phyloP scores from a whole-genome alignment of 257 asterid genomes.

The Apocynum venetum region DNA sequence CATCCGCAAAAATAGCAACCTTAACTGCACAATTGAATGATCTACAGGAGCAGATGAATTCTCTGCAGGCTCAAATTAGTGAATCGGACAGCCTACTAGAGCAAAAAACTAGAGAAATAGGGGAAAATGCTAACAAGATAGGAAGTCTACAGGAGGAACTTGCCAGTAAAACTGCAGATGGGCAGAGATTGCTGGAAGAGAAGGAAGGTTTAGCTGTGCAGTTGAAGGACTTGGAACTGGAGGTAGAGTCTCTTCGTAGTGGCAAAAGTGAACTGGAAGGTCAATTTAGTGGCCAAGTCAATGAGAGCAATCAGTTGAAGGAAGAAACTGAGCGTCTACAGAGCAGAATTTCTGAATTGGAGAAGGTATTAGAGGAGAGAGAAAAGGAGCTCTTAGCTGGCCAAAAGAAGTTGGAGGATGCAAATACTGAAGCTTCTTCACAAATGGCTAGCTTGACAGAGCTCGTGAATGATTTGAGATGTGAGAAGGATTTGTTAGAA shows the following conservation, averaged over 20 bases:
- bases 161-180: constrained; percentile 21
- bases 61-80: constrained; percentile 36
- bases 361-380: constrained; percentile 44
- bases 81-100: constrained; percentile 49
- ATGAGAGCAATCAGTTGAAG: constrained; percentile 30
- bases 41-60: constrained; percentile 50
- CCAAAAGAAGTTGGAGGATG: constrained; percentile 49
- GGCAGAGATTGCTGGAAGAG: constrained; percentile 20
- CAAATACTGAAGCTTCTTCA: constrained; percentile 39
- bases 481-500: constrained; percentile 43
- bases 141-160: constrained; percentile 50
- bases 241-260: constrained; percentile 7
- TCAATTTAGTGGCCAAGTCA: constrained; percentile 33
- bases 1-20: constrained; percentile 26
- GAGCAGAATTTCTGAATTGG: constrained; percentile 32
- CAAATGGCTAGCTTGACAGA: constrained; percentile 35
- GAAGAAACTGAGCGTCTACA: constrained; percentile 22
- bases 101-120: constrained; percentile 43
- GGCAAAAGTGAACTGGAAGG: constrained; percentile 48
- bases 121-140: constrained; percentile 37
- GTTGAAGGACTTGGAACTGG: constrained; percentile 15
- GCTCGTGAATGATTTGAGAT: constrained; percentile 36
- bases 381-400: constrained; percentile 31
- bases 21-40: constrained; percentile 36
- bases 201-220: constrained; percentile 17